Evolutionary conservation across 2,329 filamentous ascomycete genomes (phyloP), one percentile per base, ranked within the genome.

Genomic region (Periconia sp.): DNA sequence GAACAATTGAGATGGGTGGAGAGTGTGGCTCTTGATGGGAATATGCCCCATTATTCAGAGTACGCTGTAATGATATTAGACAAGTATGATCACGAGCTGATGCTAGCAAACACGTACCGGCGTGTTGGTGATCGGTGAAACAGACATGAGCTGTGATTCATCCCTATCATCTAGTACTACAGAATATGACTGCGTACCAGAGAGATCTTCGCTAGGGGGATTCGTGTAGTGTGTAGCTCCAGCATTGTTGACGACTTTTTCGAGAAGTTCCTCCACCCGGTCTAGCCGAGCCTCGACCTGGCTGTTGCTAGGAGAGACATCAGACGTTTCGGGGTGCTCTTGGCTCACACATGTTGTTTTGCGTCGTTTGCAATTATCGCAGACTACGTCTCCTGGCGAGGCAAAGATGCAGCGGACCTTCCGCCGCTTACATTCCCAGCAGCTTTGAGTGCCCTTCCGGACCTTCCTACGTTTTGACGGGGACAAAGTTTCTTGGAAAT

Each of bases 391-490:
- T 3, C 36, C 34, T 1, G 32, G 9, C 12, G 41, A 5, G 3
- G 36, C 30, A 19, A 57, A 61, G 2, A 43, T 50, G 23, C 61
- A 65, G n/a, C 50, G 41, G 3, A 59, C 42, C 22, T 65, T 66
- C 17, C 61, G 48, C 25, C 54, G 52, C 43, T 58, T 67, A 58
- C 68, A 70, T 50, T 68, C 68, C 52, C 68, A 71, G 48, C 68
- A 71, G 37, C 63, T 70, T 45, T 65, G 65, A 8, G 68, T 71
- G 10, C 68, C 68, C 44, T 70, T 71, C 15, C 67, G 56, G 49
- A 70, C 57, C 40, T 63, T 69, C 48, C 65, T 59, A n/a, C n/a
- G n/a, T n/a, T n/a, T n/a, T n/a, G n/a, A n/a, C n/a, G n/a, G n/a
- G n/a, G n/a, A n/a, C n/a, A n/a, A n/a, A n/a, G n/a, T n/a, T n/a